Evolutionary conservation across 2,329 filamentous ascomycete species (phyloP).

Genomic region (Xylariaceae sp.): DNA sequence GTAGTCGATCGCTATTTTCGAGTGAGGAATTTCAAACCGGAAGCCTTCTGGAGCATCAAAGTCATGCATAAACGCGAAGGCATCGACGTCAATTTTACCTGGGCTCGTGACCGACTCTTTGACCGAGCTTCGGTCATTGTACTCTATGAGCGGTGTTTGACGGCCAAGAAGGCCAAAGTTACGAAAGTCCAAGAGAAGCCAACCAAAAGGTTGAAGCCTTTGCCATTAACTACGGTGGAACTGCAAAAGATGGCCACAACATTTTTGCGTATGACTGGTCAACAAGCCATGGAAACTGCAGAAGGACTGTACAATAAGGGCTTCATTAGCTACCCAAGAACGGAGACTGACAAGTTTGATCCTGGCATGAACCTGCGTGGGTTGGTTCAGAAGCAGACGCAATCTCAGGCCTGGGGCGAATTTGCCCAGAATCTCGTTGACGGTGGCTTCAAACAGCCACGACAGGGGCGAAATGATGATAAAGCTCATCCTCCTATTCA

Average conservation of each 20-base stretch:
- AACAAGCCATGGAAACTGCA: conserved; percentile 81
- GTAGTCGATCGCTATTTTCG: conserved; percentile 94
- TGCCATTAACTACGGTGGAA: conserved; percentile 92
- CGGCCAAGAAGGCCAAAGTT: conserved; percentile 70
- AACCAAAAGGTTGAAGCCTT: conserved; percentile 86
- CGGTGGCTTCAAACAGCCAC: conserved; percentile 74
- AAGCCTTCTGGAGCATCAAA: conserved; percentile 89
- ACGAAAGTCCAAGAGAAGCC: conserved; percentile 84
- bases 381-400: conserved; percentile 77
- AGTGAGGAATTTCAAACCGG: conserved; percentile 88
- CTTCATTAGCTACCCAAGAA: conserved; percentile 95
- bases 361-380: conserved; percentile 76
- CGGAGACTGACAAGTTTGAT: conserved; percentile 95
- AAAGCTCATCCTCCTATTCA: conserved; percentile 97
- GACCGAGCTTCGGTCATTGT: conserved; percentile 76
- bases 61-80: conserved; percentile 71
- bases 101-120: conserved; percentile 78
- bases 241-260: conserved; percentile 91
- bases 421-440: conserved; percentile 72
- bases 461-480: conserved; percentile 83
- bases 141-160: conserved; percentile 78
- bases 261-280: conserved; percentile 84
- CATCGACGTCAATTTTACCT: conserved; percentile 77
- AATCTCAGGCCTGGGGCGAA: conserved; percentile 68
- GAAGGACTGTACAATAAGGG: conserved; percentile 88